These are phyloP conservation scores for Aristolochia fimbriata DNA, from an alignment of 164 flowering plant genomes.

Conservation along the genomic window DNA sequence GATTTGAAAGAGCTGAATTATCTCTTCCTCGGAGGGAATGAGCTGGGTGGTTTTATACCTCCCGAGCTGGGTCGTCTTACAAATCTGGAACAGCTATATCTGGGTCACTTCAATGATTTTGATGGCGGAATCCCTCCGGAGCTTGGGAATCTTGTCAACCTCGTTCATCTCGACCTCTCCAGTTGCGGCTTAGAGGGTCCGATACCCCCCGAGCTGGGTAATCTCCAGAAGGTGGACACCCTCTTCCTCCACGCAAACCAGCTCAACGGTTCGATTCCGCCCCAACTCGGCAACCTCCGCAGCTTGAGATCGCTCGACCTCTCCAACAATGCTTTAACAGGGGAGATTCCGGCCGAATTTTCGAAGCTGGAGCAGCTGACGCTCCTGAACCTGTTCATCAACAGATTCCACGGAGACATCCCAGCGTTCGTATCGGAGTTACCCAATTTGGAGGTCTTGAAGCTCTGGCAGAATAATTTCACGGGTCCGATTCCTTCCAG, in stretches of 20 bases:
- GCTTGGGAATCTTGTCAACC: conserved; percentile 39
- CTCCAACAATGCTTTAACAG: conserved; percentile 48
- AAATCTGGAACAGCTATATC: conserved; percentile 31
- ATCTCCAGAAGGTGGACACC: conserved; percentile 41
- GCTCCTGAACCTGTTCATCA: conserved; percentile 34
- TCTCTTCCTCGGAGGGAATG: conserved; percentile 47
- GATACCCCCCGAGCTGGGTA: conserved; percentile 50
- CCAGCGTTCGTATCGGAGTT: conserved; percentile 42
- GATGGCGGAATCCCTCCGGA: conserved; percentile 49
- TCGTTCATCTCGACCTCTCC: conserved; percentile 43
- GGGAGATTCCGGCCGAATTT: conserved; percentile 49
- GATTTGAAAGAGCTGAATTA: conserved; percentile 26
- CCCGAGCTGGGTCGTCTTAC: conserved; percentile 51
- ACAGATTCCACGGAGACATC: conserved; percentile 44
- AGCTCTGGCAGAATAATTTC: conserved; percentile 63
- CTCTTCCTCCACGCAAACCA: conserved; percentile 49
- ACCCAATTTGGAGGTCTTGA: conserved; percentile 46
- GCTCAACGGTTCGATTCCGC: conserved; percentile 43
- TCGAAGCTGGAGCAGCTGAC: conserved; percentile 30
- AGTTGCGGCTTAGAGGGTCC: conserved; percentile 43
- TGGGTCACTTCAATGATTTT: conserved; percentile 56
- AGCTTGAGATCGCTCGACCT: conserved; percentile 49
- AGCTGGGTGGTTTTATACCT: conserved; percentile 43
- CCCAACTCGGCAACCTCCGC: conserved; percentile 37
- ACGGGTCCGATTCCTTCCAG: conserved; percentile 27